A percentile compares a stretch with the other conserved stretches of the same genome.
These are phyloP conservation scores for Fusarium sterilihyphosum DNA, from an alignment of 2,329 filamentous ascomycete genomes.

Conservation along the genomic window DNA sequence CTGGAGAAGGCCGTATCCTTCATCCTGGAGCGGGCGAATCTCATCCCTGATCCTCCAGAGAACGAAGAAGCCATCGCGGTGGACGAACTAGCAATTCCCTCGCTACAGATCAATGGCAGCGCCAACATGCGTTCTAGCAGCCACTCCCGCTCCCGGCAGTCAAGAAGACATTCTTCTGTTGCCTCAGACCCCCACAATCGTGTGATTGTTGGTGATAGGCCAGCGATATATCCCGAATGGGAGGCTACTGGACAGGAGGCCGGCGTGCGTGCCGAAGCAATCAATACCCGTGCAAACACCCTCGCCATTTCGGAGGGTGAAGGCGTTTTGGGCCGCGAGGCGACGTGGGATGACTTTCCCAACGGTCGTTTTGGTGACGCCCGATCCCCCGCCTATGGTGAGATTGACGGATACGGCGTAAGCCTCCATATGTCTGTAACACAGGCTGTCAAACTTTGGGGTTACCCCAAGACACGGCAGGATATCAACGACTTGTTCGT, in stretches of 20 bases:
- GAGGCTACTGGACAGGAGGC: conserved; percentile 83
- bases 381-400: conserved; percentile 90
- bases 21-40: conserved; percentile 83
- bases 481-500: conserved; percentile 87
- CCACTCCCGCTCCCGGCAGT: conserved; percentile 48
- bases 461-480: conserved; percentile 71
- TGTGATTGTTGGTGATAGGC: conserved; percentile 78
- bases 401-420: conserved; percentile 98
- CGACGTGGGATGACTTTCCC: conserved; percentile 98
- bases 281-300: conserved; percentile 84
- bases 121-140: conserved; percentile 46
- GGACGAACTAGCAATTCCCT: conserved; percentile 48
- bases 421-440: conserved; percentile 89
- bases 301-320: conserved; percentile 95
- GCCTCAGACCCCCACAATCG: conserved; percentile 89
- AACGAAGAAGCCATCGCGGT: conserved; percentile 63
- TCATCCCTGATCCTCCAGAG: conserved; percentile 75
- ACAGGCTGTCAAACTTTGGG: conserved; percentile 87
- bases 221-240: conserved; percentile 68
- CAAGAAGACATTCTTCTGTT: conserved; percentile 77
- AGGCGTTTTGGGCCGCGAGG: conserved; percentile 87
- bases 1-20: conserved; percentile 96
- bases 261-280: conserved; percentile 75
- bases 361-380: conserved; percentile 97
- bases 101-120: conserved; percentile 61